Evolutionary conservation across 345 rosid species (phyloP).

Genomic region (Nephelium lappaceum): DNA sequence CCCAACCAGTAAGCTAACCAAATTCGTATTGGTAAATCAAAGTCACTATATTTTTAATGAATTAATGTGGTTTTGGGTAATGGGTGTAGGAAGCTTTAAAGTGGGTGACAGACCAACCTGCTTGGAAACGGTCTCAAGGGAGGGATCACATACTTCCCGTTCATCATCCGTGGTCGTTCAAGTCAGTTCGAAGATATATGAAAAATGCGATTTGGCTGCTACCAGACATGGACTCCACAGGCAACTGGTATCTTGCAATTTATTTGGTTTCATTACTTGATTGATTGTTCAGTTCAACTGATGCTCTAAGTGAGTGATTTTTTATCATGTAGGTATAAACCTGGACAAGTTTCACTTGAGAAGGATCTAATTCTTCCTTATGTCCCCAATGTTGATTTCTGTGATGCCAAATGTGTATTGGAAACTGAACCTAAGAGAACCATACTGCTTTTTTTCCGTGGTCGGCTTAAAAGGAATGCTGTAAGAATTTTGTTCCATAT

Average conservation of each 20-base stretch:
- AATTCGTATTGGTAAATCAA: too few species aligned
- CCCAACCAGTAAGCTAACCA: too few species aligned
- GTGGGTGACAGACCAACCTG: constrained; percentile 99
- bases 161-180: constrained; percentile 99
- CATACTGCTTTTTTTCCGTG: constrained; percentile 78
- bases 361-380: constrained; percentile 95
- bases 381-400: constrained; percentile 81
- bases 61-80: neutral
- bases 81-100: constrained; percentile 75
- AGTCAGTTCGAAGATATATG: constrained; percentile 81
- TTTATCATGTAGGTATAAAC: constrained; percentile 75
- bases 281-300: neutral
- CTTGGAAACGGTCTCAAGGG: constrained; percentile 90
- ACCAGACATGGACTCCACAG: constrained; percentile 98
- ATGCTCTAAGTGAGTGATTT: constrained; percentile 22
- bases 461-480: constrained; percentile 95
- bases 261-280: constrained; percentile 11
- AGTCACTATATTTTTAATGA: too few species aligned
- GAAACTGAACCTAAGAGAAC: constrained; percentile 65
- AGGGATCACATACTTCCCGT: constrained; percentile 96
- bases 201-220: constrained; percentile 92
- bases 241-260: constrained; percentile 64
- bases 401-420: constrained; percentile 70
- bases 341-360: constrained; percentile 93
- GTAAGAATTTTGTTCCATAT: constrained; percentile 43